Conservation (phyloP, 2,329 filamentous ascomycete species). For the Rutstroemia sydowiana region DNA sequence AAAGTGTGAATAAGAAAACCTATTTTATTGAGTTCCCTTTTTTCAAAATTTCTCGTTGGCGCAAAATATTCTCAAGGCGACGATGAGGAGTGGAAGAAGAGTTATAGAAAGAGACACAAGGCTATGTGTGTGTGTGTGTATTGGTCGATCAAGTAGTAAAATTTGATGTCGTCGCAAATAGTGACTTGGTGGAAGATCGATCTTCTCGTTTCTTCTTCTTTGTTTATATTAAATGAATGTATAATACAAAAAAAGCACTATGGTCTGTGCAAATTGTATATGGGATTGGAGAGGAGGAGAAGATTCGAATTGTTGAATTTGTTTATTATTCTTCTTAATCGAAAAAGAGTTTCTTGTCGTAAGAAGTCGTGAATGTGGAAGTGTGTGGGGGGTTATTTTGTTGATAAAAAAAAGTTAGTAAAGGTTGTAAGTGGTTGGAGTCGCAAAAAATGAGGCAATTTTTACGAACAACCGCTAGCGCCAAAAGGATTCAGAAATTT, state of each 20-base stretch:
- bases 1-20: background rate
- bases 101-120: background rate
- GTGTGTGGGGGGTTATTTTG: background rate
- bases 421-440: background rate
- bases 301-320: background rate
- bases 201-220: background rate
- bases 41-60: no score
- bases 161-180: background rate
- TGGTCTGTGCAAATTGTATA: background rate
- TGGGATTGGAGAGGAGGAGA: no score
- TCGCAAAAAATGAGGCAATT: conserved; percentile 1
- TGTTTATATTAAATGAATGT: conserved; percentile 13
- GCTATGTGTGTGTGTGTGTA: background rate
- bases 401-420: background rate
- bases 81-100: no score
- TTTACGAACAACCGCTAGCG: conserved; percentile 8
- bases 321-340: background rate
- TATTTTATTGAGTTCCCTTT: no score
- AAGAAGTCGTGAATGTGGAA: background rate
- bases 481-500: background rate
- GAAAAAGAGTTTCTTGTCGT: background rate
- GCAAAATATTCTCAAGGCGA: no score
- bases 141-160: no score
- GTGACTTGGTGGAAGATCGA: background rate
- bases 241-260: background rate